Base-by-base conservation (phyloP, 805 yeast species). In the Phaffomyces thermotolerans region DNA sequence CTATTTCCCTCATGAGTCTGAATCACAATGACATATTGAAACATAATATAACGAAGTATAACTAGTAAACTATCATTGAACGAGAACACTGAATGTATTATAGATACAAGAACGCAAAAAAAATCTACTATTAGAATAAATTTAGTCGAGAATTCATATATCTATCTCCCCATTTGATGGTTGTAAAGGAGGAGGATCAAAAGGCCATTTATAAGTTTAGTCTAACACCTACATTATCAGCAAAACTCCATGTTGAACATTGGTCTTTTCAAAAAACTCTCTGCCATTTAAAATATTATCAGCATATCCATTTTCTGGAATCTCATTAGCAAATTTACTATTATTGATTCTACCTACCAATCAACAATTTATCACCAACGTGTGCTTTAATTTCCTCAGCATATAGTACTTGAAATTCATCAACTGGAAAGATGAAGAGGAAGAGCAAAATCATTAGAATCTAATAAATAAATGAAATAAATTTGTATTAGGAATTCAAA, bases 251-350 rank as follows among this genome's bases (percentile, higher is more conserved):
- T 7, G 66, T 75, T 33, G 74, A 63, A n/a, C 71, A n/a, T 73
- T 4, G 82, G 80, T 48, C 72, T 65, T 46, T 62, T 66, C 47
- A 78, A 57, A 49, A n/a, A 74, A 75, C 3, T 57, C 64, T 15
- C 65, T 53, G 1, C 78, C 85, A 36, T 68, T 65, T 10, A 75
- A 52, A 8, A 71, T 67, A 23, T 76, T 45, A 56, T 79, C 85
- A 39, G 72, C 65, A n/a, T 49, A 49, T 3, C 71, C 72, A 14
- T 66, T 54, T 42, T 70, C 72, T 1, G 78, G 12, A 13, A 69
- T 59, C 9, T 63, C 53, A 40, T 69, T 68, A 6, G 77, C 73
- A 3, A 56, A 51, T 22, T 54, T 49, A 1, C 68, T 66, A 15
- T 57, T 52, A 33, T 51, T 53, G 23, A 78, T 59, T 8, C 63